Base-by-base conservation (phyloP, 306 rosid genomes). In the Corylus heterophylla region DNA sequence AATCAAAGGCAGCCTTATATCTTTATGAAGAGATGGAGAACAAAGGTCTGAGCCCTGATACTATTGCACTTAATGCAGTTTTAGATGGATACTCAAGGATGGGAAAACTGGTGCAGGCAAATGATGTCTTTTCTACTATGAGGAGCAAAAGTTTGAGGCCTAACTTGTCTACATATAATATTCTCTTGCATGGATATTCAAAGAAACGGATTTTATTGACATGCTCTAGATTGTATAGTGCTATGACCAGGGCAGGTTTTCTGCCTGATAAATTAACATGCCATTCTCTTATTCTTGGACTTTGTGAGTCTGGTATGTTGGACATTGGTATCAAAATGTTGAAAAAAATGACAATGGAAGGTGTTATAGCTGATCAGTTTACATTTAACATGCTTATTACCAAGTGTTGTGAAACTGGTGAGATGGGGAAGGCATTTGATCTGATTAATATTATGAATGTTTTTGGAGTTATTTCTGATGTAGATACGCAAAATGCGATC, bases 151-250 rank as follows among this genome's bases (percentile, higher is more conserved):
- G 47, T 74, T 67, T 90, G 74, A 18, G 68, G 71, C 92, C 89
- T 79, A 86, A 75, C 83, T 78, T 90, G 86, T 77, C 87, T 63
- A 87, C 95, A 27, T 92, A 81, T 83, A 92, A 92, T 59, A 92
- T 89, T 85, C 90, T 92, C 69, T 71, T 92, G 82, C 97, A 86
- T 89, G 93, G 89, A 63, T 83, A 84, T 86, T 88, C 95, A 39
- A 92, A 86, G 84, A 83, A 84, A 79, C 78, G 44, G 37, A 88
- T 37, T 49, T 44, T 87, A 75, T 25, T 71, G 62, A 48, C 76
- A 69, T 92, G 90, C 84, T 86, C 83, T 70, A 50, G 27, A 76
- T 73, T 92, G 50, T 89, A 76, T 73, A 72, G 79, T 17, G 80
- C 74, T 61, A 87, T 92, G 88, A 79, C 82, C 76, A 61, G 62